Conservation (phyloP, 2,329 filamentous ascomycete species). For the Raffaelea albimanens region DNA sequence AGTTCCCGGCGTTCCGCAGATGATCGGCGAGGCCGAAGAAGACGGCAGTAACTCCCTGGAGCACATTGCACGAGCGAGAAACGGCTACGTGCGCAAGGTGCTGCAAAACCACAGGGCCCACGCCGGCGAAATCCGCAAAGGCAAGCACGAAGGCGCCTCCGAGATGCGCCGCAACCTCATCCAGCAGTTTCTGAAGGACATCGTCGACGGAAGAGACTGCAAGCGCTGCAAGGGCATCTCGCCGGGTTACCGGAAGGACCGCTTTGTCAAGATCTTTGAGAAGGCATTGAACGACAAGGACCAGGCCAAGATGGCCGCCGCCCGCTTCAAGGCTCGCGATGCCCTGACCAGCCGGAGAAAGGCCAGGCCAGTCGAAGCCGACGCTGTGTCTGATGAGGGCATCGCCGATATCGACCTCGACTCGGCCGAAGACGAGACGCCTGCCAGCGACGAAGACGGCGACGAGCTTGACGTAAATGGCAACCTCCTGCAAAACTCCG, state of each 20-base stretch:
- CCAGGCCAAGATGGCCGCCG: slow-evolving; percentile 64
- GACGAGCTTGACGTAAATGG: slow-evolving; percentile 44
- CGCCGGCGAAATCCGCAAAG: slow-evolving; percentile 40
- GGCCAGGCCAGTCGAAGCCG: slow-evolving; percentile 21
- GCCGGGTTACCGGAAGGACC: slow-evolving; percentile 78
- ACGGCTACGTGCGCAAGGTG: slow-evolving; percentile 62
- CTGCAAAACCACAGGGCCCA: slow-evolving; percentile 51
- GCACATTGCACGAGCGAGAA: slow-evolving; percentile 40
- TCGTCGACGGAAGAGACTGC: slow-evolving; percentile 63
- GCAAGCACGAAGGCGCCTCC: slow-evolving; percentile 75
- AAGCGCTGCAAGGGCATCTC: slow-evolving; percentile 58
- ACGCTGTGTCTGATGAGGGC: slow-evolving; percentile 53
- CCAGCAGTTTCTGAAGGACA: slow-evolving; percentile 69
- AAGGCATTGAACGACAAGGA: slow-evolving; percentile 68
- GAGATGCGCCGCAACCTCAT: slow-evolving; percentile 68
- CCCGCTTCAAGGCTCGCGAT: slow-evolving; percentile 57
- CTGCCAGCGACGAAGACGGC: slow-evolving; percentile 24
- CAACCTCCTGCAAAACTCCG: slow-evolving; percentile 46
- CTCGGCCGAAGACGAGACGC: slow-evolving; percentile 33
- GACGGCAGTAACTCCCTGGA: slow-evolving; percentile 48
- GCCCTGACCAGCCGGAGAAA: slow-evolving; percentile 49
- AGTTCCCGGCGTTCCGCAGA: slow-evolving; percentile 27
- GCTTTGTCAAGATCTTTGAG: slow-evolving; percentile 88
- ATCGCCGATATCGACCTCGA: slow-evolving; percentile 53
- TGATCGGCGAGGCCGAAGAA: slow-evolving; percentile 51